Evolutionary conservation across 2,329 filamentous ascomycete genomes (phyloP), one percentile per base, ranked within the genome.

Genomic region (Aspergillus sp.): DNA sequence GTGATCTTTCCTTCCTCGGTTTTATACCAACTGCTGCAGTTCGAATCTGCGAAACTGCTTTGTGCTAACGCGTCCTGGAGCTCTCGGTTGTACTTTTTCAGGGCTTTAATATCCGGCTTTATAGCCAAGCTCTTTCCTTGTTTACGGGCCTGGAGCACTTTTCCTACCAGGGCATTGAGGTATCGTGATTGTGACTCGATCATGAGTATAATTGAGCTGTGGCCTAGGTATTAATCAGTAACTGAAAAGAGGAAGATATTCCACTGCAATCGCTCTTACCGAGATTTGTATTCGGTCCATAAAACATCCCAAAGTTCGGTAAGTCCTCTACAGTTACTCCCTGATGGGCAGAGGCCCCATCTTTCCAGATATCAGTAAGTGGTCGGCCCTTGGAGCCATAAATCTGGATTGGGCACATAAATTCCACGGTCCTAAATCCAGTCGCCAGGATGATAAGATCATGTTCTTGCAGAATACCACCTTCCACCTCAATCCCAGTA

Each of bases 401-500:
- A 15, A 86, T 73, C 23, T 79, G 69, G 61, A 86, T 84, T 0
- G 83, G 83, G 62, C 81, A 77, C 75, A 86, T 78, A 68, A 86
- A 86, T 43, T 86, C 79, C 0, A 82, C 77, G 0, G 84, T 82
- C 27, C 79, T 75, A 73, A 87, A 87, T 0, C 84, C 84, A 0
- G 84, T 87, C 0, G 84, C 84, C 7, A 82, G 75, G 35, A 87
- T 72, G n/a, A 87, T 76, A 19, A 86, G 67, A 64, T 86, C 84
- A 64, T 81, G 82, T 19, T 80, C 76, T 51, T 78, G 68, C 19
- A 55, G 52, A 14, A 74, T 73, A 4, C 64, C 67, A 3, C 70
- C 77, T 3, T 74, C 75, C 1, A 83, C 75, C n/a, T 78, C 71
- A 51, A 86, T 78, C 0, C 81, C 80, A 0, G 68, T 76, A 2